Evolutionary conservation across 345 rosid species (phyloP).

Genomic region (Gossypium australe): DNA sequence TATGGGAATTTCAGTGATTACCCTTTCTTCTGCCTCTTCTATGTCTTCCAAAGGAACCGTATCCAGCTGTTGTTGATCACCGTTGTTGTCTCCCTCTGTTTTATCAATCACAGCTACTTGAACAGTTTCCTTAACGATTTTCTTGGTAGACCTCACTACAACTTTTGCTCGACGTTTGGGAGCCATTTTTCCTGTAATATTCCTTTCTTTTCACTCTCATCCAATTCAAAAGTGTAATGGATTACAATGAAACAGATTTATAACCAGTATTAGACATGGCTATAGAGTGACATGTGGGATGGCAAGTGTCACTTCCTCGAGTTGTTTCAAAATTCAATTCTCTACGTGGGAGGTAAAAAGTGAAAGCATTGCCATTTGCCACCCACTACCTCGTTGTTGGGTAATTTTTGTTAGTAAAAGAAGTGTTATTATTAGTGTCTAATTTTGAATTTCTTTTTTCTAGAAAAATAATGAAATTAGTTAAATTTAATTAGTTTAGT

Average conservation of each 20-base stretch:
- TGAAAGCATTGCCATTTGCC: not conserved
- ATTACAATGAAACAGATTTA: not conserved
- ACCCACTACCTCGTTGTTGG: too few relatives aligned
- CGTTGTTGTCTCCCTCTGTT: not conserved
- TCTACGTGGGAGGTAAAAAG: constrained; percentile 9
- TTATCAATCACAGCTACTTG: not conserved
- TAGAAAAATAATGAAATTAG: too few relatives aligned
- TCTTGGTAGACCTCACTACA: not conserved
- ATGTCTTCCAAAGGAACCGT: constrained; percentile 8
- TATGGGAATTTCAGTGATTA: not conserved
- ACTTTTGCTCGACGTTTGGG: constrained; percentile 4
- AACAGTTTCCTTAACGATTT: constrained; percentile 2
- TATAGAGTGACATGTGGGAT: not conserved
- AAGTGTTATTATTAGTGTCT: too few relatives aligned
- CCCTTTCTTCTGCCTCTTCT: not conserved
- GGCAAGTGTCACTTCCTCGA: not conserved
- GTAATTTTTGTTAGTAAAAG: too few relatives aligned
- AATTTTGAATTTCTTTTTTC: too few relatives aligned
- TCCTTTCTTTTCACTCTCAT: not conserved
- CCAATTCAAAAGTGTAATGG: too few relatives aligned
- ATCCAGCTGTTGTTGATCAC: not conserved
- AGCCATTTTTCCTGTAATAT: not conserved
- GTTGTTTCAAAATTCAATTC: not conserved
- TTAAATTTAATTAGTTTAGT: too few relatives aligned
- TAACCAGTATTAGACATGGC: not conserved